A percentile compares a stretch with the other conserved stretches of the same genome.
Evolutionary conservation across 257 asterid species (phyloP).

Genomic region (Plantago major): DNA sequence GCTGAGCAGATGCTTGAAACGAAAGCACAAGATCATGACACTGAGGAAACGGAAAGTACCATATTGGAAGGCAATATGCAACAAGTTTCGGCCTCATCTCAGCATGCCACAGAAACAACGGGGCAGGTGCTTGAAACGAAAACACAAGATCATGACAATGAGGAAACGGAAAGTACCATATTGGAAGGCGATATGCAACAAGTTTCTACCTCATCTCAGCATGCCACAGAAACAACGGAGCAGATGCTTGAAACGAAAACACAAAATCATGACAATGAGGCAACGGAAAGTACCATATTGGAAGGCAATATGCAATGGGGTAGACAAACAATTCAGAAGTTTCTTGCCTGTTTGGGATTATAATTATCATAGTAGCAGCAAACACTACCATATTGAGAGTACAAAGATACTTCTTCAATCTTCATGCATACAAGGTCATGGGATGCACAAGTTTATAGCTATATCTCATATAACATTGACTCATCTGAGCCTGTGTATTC

Average conservation of each 20-base stretch:
- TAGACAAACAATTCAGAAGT: constrained; percentile 44
- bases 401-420: no score
- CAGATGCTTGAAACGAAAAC: constrained; percentile 15
- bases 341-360: constrained; percentile 52
- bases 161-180: constrained; percentile 15
- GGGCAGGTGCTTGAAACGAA: constrained; percentile 19
- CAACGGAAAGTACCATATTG: constrained; percentile 19
- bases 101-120: constrained; percentile 20
- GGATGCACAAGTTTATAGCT: not conserved
- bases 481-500: not conserved
- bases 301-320: constrained; percentile 52
- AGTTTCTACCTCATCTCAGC: not conserved
- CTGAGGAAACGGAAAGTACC: constrained; percentile 6
- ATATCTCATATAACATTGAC: not conserved
- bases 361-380: not conserved
- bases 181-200: constrained; percentile 23
- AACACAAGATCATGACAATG: constrained; percentile 16
- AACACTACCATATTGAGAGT: not conserved
- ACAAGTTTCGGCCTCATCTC: not conserved
- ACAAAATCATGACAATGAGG: constrained; percentile 13
- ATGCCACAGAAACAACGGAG: constrained; percentile 24
- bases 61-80: constrained; percentile 30
- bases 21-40: constrained; percentile 17
- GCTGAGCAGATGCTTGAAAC: constrained; percentile 20
- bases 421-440: not conserved